Conservation (phyloP, 129 eudicot species). For the Chrysanthemum lavandulifolium region DNA sequence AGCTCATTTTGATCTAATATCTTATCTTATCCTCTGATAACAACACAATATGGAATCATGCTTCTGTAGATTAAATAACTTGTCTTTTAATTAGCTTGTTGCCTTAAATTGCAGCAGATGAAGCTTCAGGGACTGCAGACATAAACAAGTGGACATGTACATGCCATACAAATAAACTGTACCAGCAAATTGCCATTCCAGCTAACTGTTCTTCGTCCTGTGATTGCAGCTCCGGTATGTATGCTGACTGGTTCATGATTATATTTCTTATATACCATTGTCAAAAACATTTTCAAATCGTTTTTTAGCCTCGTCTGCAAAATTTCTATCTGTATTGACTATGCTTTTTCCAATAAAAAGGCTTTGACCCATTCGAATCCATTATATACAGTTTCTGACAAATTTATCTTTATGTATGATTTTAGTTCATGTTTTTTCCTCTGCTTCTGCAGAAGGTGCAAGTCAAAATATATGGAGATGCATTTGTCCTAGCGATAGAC, state of each 20-base stretch:
- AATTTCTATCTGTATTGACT: not conserved
- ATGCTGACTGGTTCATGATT: not conserved
- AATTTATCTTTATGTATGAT: conserved; percentile 10
- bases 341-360: not conserved
- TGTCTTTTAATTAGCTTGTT: conserved; percentile 6
- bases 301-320: not conserved
- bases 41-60: not conserved
- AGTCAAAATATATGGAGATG: conserved; percentile 62
- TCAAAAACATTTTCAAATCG: too few species aligned
- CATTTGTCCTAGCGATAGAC: conserved; percentile 48
- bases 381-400: not conserved
- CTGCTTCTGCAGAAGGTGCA: conserved; percentile 36
- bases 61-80: not conserved
- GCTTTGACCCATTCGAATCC: not conserved
- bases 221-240: conserved; percentile 70
- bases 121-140: conserved; percentile 40
- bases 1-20: too few species aligned
- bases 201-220: conserved; percentile 76
- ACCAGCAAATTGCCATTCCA: conserved; percentile 30
- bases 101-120: conserved; percentile 39
- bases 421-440: not conserved
- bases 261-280: not conserved
- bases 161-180: conserved; percentile 48
- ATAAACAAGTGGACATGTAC: conserved; percentile 68
- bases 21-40: not conserved